Conservation (phyloP, 2,329 filamentous ascomycete species). For the Zymoseptoria ardabiliae region DNA sequence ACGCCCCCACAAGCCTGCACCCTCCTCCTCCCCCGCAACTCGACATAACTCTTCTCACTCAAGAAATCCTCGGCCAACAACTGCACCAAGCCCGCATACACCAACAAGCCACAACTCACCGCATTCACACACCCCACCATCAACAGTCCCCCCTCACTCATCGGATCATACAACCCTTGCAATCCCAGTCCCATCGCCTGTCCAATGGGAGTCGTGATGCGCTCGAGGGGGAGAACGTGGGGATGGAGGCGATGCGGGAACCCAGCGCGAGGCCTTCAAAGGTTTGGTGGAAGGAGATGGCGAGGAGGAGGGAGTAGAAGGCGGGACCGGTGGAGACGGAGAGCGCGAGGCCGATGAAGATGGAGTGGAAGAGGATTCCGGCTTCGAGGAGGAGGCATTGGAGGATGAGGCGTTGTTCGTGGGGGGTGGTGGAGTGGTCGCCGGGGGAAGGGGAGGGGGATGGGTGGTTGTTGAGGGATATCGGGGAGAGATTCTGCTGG, state of each 20-base stretch:
- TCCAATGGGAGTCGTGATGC: slow-evolving; percentile 48
- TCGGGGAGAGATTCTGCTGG: not conserved
- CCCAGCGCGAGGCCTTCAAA: slow-evolving; percentile 64
- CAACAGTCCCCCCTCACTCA: slow-evolving; percentile 40
- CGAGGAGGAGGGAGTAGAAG: slow-evolving; percentile 59
- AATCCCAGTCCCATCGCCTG: slow-evolving; percentile 44
- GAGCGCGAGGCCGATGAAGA: slow-evolving; percentile 68
- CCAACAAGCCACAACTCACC: slow-evolving; percentile 40
- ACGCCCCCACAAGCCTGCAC: slow-evolving; percentile 57
- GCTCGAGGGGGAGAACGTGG: slow-evolving; percentile 62
- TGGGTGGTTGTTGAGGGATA: slow-evolving; percentile 21
- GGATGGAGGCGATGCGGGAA: slow-evolving; percentile 62
- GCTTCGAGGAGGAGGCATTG: slow-evolving; percentile 70
- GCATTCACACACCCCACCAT: slow-evolving; percentile 47
- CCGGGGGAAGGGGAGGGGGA: slow-evolving; percentile 3
- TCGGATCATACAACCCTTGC: slow-evolving; percentile 46
- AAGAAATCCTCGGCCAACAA: slow-evolving; percentile 47
- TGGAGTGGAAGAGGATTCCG: slow-evolving; percentile 70
- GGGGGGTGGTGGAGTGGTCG: slow-evolving; percentile 10
- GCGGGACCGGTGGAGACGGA: slow-evolving; percentile 59
- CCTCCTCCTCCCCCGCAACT: slow-evolving; percentile 50
- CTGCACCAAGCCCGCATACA: slow-evolving; percentile 46
- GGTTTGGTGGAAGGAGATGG: slow-evolving; percentile 65
- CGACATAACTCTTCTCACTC: slow-evolving; percentile 57
- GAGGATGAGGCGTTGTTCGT: slow-evolving; percentile 57